Evolutionary conservation across 169 alveolate species (phyloP).

Genomic region (Cryptosporidium muris): DNA sequence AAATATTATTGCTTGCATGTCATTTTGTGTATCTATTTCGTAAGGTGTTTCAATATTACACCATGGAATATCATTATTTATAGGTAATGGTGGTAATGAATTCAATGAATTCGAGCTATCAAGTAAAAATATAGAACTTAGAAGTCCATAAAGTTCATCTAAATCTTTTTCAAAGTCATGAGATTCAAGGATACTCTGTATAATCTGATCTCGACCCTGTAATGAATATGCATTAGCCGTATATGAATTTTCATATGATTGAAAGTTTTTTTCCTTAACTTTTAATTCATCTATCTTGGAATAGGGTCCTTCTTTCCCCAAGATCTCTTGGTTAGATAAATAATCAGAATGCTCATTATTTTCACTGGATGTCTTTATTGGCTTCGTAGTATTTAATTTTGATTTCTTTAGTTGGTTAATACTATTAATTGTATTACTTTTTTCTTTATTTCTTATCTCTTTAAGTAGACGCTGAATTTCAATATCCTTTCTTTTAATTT

Average conservation of each 20-base stretch:
- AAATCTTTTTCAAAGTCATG: slow-evolving; percentile 61
- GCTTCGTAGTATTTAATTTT: too few species aligned
- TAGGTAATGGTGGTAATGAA: slow-evolving; percentile 36
- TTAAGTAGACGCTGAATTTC: slow-evolving; percentile 43
- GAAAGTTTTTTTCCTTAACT: too few species aligned
- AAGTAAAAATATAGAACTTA: slow-evolving; percentile 46
- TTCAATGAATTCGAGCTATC: slow-evolving; percentile 13
- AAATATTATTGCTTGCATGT: slow-evolving; percentile 20
- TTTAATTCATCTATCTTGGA: too few species aligned
- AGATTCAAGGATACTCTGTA: slow-evolving; percentile 6
- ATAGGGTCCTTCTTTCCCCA: too few species aligned
- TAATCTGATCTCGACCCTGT: slow-evolving; percentile 7
- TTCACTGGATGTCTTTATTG: too few species aligned
- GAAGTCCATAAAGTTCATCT: slow-evolving; percentile 36
- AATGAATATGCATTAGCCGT: not conserved
- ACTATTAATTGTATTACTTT: not conserved
- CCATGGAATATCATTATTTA: slow-evolving; percentile 31
- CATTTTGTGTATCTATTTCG: slow-evolving; percentile 18
- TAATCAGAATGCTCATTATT: too few species aligned
- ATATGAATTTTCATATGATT: too few species aligned
- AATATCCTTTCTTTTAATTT: slow-evolving; percentile 41
- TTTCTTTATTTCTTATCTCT: slow-evolving; percentile 12
- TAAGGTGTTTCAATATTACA: slow-evolving; percentile 65
- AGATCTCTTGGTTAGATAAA: too few species aligned
- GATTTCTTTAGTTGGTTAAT: too few species aligned